Evolutionary conservation across 352 stramenopile genomes (phyloP).

Genomic region (Phytophthora quininea): DNA sequence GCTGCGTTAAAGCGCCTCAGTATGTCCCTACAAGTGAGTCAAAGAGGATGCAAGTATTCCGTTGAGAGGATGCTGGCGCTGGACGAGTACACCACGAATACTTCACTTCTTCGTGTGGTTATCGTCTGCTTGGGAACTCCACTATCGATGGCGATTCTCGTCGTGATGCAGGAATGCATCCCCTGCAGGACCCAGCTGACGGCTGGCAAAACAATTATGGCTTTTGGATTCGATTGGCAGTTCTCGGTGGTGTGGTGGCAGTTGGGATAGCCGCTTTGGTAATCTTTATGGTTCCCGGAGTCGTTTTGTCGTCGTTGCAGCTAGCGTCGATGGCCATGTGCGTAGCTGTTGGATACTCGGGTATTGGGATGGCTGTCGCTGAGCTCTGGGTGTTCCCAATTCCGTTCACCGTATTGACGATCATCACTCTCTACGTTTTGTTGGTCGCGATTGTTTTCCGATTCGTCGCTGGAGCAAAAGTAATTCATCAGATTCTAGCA

Average conservation of each 20-base stretch:
- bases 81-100: slow-evolving; percentile 22
- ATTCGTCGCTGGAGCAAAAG: slow-evolving; percentile 20
- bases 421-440: slow-evolving; percentile 21
- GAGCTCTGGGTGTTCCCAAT: slow-evolving; percentile 28
- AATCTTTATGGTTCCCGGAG: slow-evolving; percentile 25
- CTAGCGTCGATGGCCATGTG: slow-evolving; percentile 12
- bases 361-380: slow-evolving; percentile 21
- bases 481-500: slow-evolving; percentile 9
- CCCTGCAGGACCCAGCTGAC: slow-evolving; percentile 21
- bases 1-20: background rate
- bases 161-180: slow-evolving; percentile 19
- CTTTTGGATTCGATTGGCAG: slow-evolving; percentile 25
- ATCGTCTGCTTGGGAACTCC: slow-evolving; percentile 21
- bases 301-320: slow-evolving; percentile 14
- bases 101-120: slow-evolving; percentile 7
- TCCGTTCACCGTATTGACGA: slow-evolving; percentile 26
- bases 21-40: slow-evolving; percentile 6
- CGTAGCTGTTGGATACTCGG: slow-evolving; percentile 10
- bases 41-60: slow-evolving; percentile 4
- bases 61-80: slow-evolving; percentile 16
- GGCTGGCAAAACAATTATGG: slow-evolving; percentile 35
- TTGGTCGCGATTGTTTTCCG: slow-evolving; percentile 20
- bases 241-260: slow-evolving; percentile 9
- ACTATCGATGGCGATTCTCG: slow-evolving; percentile 16
- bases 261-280: slow-evolving; percentile 7